phyloP scores from a whole-genome alignment of 1,284 basidiomycete genomes.

The Apiotrichum laibachii region DNA sequence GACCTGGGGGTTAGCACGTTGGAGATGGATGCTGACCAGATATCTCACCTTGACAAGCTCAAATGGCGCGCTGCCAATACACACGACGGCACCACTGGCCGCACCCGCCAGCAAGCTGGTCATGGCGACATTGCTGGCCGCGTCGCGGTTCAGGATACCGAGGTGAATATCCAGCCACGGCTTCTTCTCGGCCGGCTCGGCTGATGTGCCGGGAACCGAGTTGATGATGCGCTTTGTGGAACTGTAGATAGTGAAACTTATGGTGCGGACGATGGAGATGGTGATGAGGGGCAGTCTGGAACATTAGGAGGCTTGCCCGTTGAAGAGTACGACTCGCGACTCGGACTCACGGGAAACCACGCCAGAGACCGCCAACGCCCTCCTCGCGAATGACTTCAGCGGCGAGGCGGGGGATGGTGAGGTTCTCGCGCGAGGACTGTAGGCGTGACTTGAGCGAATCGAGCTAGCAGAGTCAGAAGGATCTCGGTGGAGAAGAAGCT shows the following conservation, averaged over 20 bases:
- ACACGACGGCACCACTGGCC: conserved; percentile 48
- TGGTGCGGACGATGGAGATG: conserved; percentile 90
- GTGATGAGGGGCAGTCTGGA: conserved; percentile 84
- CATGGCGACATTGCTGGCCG: conserved; percentile 65
- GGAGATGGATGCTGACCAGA: background rate
- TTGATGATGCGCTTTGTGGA: conserved; percentile 79
- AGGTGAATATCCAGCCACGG: conserved; percentile 40
- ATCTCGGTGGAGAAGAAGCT: no score
- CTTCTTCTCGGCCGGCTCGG: conserved; percentile 4
- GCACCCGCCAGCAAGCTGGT: conserved; percentile 53
- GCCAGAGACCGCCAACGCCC: conserved; percentile 68
- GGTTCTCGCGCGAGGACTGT: conserved; percentile 74
- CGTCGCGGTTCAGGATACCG: conserved; percentile 38
- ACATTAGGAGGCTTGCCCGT: background rate
- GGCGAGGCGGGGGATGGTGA: conserved; percentile 67
- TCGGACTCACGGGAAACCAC: conserved; percentile 45
- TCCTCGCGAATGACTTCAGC: conserved; percentile 76
- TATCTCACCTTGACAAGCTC: conserved; percentile 84
- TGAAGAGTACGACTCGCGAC: background rate
- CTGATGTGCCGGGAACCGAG: conserved; percentile 27
- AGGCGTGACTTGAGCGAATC: conserved; percentile 89
- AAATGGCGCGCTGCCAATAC: conserved; percentile 71
- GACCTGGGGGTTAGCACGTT: conserved; percentile 56
- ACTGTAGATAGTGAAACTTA: conserved; percentile 89
- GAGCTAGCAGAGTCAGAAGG: conserved; percentile 53